These are phyloP conservation scores for Kazachstania bromeliacearum DNA, from an alignment of 805 yeast species.

Conservation along the genomic window DNA sequence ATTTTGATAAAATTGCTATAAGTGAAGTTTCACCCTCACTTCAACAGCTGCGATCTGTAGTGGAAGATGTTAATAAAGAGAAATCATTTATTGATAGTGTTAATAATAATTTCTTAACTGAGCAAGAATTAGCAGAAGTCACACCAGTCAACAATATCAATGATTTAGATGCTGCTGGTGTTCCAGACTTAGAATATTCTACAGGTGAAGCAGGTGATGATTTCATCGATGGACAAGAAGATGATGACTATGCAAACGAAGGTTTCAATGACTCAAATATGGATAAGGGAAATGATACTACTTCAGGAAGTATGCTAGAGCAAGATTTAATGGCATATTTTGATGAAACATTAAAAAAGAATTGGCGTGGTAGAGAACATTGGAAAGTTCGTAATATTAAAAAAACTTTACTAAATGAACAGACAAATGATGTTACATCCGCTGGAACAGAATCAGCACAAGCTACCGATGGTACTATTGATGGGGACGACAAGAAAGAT, in stretches of 20 bases:
- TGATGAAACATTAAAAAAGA: constrained; percentile 56
- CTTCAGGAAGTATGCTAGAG: constrained; percentile 35
- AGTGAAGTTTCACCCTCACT: constrained; percentile 63
- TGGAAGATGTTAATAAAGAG: constrained; percentile 47
- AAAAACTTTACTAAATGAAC: constrained; percentile 18
- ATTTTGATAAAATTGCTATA: constrained; percentile 23
- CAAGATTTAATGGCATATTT: constrained; percentile 70
- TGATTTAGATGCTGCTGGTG: constrained; percentile 3
- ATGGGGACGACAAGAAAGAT: constrained; percentile 8
- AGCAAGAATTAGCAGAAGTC: constrained; percentile 24
- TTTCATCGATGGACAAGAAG: constrained; percentile 4
- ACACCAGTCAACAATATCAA: constrained; percentile 23
- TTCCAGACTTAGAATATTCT: constrained; percentile 4
- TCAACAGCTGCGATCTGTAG: constrained; percentile 46
- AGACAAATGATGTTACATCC: not conserved
- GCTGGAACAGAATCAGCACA: constrained; percentile 3
- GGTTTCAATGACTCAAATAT: constrained; percentile 3
- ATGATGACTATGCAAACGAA: constrained; percentile 18
- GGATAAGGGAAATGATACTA: constrained; percentile 10
- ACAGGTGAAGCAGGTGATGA: constrained; percentile 7
- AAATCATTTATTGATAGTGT: constrained; percentile 37
- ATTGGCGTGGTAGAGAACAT: constrained; percentile 90
- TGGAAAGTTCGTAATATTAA: constrained; percentile 72
- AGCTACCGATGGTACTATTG: constrained; percentile 1
- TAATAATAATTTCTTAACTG: constrained; percentile 29